A percentile compares a stretch with the other conserved stretches of the same genome.
Evolutionary conservation across 345 rosid species (phyloP).

Genomic region (Citrus cavaleriei): DNA sequence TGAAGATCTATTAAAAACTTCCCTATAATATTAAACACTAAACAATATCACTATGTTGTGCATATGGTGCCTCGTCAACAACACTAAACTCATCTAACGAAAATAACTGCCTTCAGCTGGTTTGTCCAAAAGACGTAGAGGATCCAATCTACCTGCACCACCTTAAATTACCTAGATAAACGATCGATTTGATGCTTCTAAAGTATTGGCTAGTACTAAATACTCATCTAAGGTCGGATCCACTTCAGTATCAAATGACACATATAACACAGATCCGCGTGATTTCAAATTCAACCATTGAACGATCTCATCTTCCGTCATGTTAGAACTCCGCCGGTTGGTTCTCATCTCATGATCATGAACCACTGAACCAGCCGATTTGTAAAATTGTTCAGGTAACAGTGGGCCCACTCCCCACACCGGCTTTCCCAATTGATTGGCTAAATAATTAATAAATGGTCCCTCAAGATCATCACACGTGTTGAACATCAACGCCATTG

Average conservation of each 20-base stretch:
- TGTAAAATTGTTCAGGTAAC: constrained; percentile 30
- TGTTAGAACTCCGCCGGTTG: neutral
- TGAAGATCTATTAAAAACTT: no score
- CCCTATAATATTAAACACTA: no score
- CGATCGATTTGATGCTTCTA: constrained; percentile 21
- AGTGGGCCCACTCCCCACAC: constrained; percentile 47
- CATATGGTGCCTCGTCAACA: no score
- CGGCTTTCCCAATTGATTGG: constrained; percentile 23
- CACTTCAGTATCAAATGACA: constrained; percentile 40
- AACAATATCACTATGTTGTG: no score
- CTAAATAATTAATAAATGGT: constrained; percentile 25
- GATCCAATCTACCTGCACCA: no score
- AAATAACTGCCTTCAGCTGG: neutral
- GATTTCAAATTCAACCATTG: constrained; percentile 31
- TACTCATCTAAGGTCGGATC: constrained; percentile 32
- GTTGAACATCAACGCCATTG: constrained; percentile 27
- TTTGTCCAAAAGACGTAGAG: no score
- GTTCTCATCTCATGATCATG: no score
- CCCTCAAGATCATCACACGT: constrained; percentile 41
- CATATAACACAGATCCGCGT: constrained; percentile 31
- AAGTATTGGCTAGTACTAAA: constrained; percentile 15
- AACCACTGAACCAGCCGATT: no score
- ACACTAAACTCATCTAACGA: no score
- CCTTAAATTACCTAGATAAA: constrained; percentile 25
- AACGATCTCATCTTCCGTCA: constrained; percentile 27